Percentiles rank a stretch among this genome's conserved stretches.
phyloP scores from a whole-genome alignment of 2,329 filamentous ascomycete species.

The Aspergillus pseudoviridinutans region DNA sequence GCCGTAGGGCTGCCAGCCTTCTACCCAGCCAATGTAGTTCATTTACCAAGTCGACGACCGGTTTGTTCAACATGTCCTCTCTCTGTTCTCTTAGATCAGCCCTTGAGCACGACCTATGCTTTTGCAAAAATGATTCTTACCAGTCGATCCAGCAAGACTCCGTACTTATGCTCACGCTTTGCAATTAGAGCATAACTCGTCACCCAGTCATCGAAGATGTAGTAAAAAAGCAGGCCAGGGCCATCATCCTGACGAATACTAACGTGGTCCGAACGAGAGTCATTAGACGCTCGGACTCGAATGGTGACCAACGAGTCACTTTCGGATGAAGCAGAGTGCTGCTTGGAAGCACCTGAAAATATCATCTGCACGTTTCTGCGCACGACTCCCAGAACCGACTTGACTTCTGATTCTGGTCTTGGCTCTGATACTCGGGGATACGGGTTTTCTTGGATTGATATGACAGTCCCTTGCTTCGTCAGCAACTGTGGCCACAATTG shows the following conservation, averaged over 20 bases:
- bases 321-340: slow-evolving; percentile 45
- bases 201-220: slow-evolving; percentile 65
- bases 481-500: background rate
- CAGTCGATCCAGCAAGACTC: slow-evolving; percentile 47
- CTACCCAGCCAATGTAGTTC: slow-evolving; percentile 58
- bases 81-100: slow-evolving; percentile 34
- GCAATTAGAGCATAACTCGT: slow-evolving; percentile 60
- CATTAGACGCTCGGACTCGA: slow-evolving; percentile 37
- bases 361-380: slow-evolving; percentile 59
- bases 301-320: slow-evolving; percentile 49
- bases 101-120: background rate
- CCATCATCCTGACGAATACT: slow-evolving; percentile 47
- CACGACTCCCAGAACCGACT: slow-evolving; percentile 32
- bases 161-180: slow-evolving; percentile 51
- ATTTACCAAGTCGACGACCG: slow-evolving; percentile 43
- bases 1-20: slow-evolving; percentile 57
- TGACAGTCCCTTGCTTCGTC: slow-evolving; percentile 54
- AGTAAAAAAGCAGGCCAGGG: slow-evolving; percentile 62
- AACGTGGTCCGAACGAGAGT: slow-evolving; percentile 28
- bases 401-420: slow-evolving; percentile 20
- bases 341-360: slow-evolving; percentile 57
- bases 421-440: slow-evolving; percentile 44
- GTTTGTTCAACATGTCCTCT: slow-evolving; percentile 52
- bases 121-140: slow-evolving; percentile 28
- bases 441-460: slow-evolving; percentile 64